Percentiles rank a stretch among this genome's conserved stretches.
These are phyloP conservation scores for Starmera quercuum DNA, from an alignment of 805 yeast species.

Conservation along the genomic window DNA sequence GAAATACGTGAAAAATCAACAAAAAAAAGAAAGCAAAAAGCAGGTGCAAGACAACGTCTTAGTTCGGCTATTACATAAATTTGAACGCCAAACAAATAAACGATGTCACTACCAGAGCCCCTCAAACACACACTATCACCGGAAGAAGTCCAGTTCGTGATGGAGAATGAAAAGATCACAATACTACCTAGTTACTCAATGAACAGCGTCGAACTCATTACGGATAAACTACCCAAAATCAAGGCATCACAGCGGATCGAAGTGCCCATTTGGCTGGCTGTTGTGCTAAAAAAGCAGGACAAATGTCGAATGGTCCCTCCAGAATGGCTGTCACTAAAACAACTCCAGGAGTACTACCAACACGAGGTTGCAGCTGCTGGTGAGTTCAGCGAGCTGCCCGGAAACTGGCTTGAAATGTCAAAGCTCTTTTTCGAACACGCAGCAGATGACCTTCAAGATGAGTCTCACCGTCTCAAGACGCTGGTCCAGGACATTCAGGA, in stretches of 20 bases:
- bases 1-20: no score
- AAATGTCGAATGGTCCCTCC: constrained; percentile 86
- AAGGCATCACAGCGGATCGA: constrained; percentile 59
- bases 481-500: constrained; percentile 80
- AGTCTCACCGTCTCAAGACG: constrained; percentile 62
- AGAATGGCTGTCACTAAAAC: constrained; percentile 60
- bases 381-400: constrained; percentile 67
- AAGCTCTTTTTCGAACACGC: constrained; percentile 62
- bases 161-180: constrained; percentile 69
- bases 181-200: constrained; percentile 75
- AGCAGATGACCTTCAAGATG: constrained; percentile 69
- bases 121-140: constrained; percentile 57
- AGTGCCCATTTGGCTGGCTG: constrained; percentile 85
- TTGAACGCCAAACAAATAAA: no score
- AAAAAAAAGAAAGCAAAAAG: no score
- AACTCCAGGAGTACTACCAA: constrained; percentile 50
- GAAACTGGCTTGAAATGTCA: constrained; percentile 82
- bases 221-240: constrained; percentile 53
- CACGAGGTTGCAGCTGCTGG: constrained; percentile 53
- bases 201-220: constrained; percentile 57
- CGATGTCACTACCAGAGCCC: constrained; percentile 57
- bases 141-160: constrained; percentile 72
- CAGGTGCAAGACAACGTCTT: no score
- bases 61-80: no score
- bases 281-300: constrained; percentile 73